Evolutionary conservation across 495 filamentous ascomycete genomes (phyloP).

Genomic region (Penicillium crystallinum): DNA sequence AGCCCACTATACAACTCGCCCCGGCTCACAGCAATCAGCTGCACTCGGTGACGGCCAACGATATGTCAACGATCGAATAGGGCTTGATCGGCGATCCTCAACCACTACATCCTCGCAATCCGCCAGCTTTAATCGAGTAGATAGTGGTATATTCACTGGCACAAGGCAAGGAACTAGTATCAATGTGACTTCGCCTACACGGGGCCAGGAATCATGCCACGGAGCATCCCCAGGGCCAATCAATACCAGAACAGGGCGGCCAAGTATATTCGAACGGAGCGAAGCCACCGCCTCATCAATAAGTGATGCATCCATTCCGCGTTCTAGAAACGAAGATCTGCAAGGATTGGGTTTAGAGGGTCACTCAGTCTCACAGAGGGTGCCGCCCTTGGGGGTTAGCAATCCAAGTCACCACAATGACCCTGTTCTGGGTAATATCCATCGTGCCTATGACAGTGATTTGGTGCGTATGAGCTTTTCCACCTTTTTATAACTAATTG

Average conservation of each 20-base stretch:
- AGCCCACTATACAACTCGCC: neutral
- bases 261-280: constrained; percentile 1
- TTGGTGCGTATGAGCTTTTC: neutral
- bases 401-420: neutral
- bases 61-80: neutral
- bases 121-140: neutral
- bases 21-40: neutral
- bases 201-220: neutral
- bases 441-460: neutral
- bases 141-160: neutral
- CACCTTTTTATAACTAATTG: neutral
- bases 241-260: neutral
- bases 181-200: neutral
- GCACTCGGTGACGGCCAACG: neutral
- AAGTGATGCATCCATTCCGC: constrained; percentile 1
- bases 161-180: too few species aligned
- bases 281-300: neutral
- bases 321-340: neutral
- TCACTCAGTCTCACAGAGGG: neutral
- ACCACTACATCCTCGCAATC: neutral
- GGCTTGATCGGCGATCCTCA: neutral
- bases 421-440: neutral
- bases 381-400: neutral
- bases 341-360: neutral
- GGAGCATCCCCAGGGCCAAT: neutral